Evolutionary conservation across 768 basidiomycete species (phyloP).

Genomic region (Tricholomella constricta): DNA sequence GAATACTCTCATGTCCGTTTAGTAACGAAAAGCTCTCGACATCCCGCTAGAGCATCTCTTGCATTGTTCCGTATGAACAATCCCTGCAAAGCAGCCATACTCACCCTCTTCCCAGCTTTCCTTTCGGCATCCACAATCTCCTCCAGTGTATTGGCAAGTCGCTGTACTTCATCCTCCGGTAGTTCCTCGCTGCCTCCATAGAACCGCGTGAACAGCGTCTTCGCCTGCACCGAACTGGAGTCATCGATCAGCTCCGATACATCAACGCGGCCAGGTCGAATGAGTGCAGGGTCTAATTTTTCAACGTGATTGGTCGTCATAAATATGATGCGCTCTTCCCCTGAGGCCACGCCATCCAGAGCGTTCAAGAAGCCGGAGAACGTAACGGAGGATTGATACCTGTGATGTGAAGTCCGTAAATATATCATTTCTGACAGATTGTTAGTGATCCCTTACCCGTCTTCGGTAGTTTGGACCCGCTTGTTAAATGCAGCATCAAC

Average conservation of each 20-base stretch:
- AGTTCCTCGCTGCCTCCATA: constrained; percentile 58
- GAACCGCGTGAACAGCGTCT: constrained; percentile 78
- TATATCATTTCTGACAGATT: background rate
- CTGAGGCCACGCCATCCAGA: constrained; percentile 95
- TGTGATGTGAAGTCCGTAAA: constrained; percentile 27
- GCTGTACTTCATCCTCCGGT: constrained; percentile 36
- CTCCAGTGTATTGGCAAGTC: constrained; percentile 55
- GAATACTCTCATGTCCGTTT: constrained; percentile 22
- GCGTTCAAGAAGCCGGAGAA: constrained; percentile 98
- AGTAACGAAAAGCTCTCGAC: constrained; percentile 45
- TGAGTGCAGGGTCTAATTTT: constrained; percentile 88
- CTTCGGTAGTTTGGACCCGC: constrained; percentile 85
- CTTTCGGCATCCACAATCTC: constrained; percentile 55
- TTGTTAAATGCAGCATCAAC: constrained; percentile 97
- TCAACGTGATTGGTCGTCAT: constrained; percentile 98
- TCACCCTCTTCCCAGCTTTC: constrained; percentile 59
- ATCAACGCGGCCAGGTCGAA: constrained; percentile 95
- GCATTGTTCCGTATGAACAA: constrained; percentile 82
- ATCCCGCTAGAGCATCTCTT: constrained; percentile 52
- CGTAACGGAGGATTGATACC: constrained; percentile 93
- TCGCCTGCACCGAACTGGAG: constrained; percentile 80
- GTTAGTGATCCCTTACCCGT: constrained; percentile 65
- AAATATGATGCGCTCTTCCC: constrained; percentile 97
- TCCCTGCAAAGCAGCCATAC: constrained; percentile 97
- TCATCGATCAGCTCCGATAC: constrained; percentile 83